These are phyloP conservation scores for Coffea eugenioides DNA, from an alignment of 257 asterid genomes.

Conservation along the genomic window DNA sequence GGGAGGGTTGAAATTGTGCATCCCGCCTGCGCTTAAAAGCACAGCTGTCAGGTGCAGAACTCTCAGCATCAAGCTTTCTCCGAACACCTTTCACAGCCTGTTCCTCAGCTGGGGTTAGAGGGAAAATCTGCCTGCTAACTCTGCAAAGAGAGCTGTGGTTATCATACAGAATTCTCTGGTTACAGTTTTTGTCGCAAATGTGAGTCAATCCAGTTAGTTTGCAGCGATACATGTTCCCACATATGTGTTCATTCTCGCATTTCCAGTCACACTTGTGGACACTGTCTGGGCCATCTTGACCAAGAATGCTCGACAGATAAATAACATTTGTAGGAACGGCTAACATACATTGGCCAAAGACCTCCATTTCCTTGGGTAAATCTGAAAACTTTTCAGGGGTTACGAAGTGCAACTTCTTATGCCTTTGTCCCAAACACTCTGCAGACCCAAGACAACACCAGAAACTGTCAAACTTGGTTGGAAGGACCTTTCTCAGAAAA, in stretches of 20 bases:
- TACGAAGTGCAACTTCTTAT: conserved; percentile 32
- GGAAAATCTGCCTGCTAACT: conserved; percentile 80
- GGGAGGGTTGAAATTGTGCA: conserved; percentile 73
- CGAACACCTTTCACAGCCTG: conserved; percentile 88
- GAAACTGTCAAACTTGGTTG: conserved; percentile 30
- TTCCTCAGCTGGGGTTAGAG: conserved; percentile 69
- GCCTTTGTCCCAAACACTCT: conserved; percentile 42
- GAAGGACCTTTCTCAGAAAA: conserved; percentile 20
- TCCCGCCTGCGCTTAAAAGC: conserved; percentile 93
- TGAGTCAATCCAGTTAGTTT: conserved; percentile 83
- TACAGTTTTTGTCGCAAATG: conserved; percentile 98
- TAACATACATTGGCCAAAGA: conserved; percentile 84
- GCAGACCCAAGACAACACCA: conserved; percentile 62
- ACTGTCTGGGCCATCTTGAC: conserved; percentile 94
- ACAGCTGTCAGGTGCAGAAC: conserved; percentile 58
- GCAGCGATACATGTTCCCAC: conserved; percentile 96
- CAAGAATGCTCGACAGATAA: conserved; percentile 87
- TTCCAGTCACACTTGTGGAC: conserved; percentile 99
- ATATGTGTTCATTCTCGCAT: conserved; percentile 80
- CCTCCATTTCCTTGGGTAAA: conserved; percentile 65
- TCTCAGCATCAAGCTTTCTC: conserved; percentile 87
- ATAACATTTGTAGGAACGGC: conserved; percentile 80
- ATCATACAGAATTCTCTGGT: conserved; percentile 89
- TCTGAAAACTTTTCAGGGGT: conserved; percentile 17
- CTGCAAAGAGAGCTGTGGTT: conserved; percentile 91